Conservation (phyloP, 331 rosid species). For the Rosa hybrid region DNA sequence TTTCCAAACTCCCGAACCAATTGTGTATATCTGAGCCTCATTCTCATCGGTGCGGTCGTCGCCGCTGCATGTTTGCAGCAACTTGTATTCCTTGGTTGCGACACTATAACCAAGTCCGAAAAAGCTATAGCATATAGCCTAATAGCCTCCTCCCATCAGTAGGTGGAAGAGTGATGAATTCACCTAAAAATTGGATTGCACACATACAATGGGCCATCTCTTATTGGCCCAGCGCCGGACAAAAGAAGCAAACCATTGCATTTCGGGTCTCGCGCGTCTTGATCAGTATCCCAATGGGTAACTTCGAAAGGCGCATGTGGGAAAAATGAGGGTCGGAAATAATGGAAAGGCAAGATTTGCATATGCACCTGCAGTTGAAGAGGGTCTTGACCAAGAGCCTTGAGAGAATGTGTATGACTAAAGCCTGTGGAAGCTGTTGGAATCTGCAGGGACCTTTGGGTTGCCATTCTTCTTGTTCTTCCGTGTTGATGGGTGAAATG, state of each 20-base stretch:
- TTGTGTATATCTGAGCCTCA: slow-evolving; percentile 18
- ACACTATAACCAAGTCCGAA: background rate
- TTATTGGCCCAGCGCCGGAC: background rate
- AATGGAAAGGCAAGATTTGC: slow-evolving; percentile 8
- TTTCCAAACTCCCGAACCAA: background rate
- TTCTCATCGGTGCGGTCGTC: background rate
- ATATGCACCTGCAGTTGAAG: slow-evolving; percentile 11
- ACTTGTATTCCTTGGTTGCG: background rate
- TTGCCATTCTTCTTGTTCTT: background rate
- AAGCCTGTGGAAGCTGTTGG: background rate
- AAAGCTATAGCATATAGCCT: background rate
- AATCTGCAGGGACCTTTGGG: background rate
- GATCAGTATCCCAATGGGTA: background rate
- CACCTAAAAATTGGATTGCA: slow-evolving; percentile 10
- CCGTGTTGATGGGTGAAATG: background rate
- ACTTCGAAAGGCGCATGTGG: background rate
- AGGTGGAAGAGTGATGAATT: background rate
- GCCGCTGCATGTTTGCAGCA: background rate
- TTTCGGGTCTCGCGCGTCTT: background rate
- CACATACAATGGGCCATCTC: background rate
- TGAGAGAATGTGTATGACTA: slow-evolving; percentile 1
- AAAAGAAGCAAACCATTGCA: slow-evolving; percentile 13
- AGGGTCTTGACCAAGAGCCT: slow-evolving; percentile 7
- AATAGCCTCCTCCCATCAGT: too few relatives aligned
- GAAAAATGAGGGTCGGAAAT: slow-evolving; percentile 6